Base-by-base conservation (phyloP, 148 eudicot species). In the Nyssa sinensis region DNA sequence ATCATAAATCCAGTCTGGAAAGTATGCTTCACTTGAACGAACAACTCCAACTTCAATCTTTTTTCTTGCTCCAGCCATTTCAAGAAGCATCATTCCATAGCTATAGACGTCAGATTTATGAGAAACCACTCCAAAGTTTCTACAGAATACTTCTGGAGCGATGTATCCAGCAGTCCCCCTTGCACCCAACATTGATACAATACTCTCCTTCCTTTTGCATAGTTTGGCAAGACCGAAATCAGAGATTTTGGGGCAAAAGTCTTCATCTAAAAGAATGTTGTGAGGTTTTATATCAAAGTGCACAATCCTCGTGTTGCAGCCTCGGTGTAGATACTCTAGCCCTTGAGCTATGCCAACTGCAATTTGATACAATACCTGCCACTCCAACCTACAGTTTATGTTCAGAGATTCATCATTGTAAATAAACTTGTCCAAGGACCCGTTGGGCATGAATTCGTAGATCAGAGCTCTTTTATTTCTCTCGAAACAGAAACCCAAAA, bases 211-310 rank as follows among this genome's bases (percentile, higher is more conserved):
- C 25, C 64, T 37, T 3, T n/a, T 41, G 61, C 70, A 77, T 33
- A 24, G 31, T 73, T 77, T 83, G 33, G 81, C 81, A 0, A 83
- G 69, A 24, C 83, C 83, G 51, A 80, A 76, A 44, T 83, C 81
- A 19, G 81, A 70, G 3, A 80, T 74, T 64, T 85, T 84, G 13
- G 84, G 84, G 25, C 72, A 63, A 5, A 62, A 72, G 2, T 79
- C 59, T 23, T 25, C 72, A 7, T 69, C 71, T 11, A 76, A 62
- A 39, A 84, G 80, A 76, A 84, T 84, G 71, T 81, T 84, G 30
- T 81, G 82, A n/a, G 85, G 85, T 62, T 85, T 85, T 23, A 85
- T 85, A 74, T 85, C 83, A 34, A 84, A 81, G 61, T 81, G 84
- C 30, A 72, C 39, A 35, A 81, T 73, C 55, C 82, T 69, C 70